Percentiles rank a stretch among this genome's conserved stretches.
Evolutionary conservation across 768 basidiomycete genomes (phyloP).

Genomic region (Strobilomyces dryophilus): DNA sequence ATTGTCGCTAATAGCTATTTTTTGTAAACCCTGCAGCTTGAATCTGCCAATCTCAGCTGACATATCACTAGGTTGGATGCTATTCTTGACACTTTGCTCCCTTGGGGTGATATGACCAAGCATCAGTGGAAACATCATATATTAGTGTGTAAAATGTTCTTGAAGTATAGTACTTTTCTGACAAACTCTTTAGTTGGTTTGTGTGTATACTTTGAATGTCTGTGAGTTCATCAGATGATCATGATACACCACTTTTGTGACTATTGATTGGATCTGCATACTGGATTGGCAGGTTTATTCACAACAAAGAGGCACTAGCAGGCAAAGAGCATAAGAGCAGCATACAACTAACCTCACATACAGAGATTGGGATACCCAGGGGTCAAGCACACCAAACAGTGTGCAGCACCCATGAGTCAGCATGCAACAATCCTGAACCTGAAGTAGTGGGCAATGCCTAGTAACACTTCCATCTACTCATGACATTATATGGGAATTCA

Average conservation of each 20-base stretch:
- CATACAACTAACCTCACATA: background rate
- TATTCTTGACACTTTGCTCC: constrained; percentile 15
- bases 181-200: constrained; percentile 12
- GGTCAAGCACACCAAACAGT: background rate
- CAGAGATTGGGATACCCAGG: background rate
- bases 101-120: constrained; percentile 3
- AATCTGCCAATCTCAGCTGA: background rate
- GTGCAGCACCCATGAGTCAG: too few relatives aligned
- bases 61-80: constrained; percentile 1
- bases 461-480: too few relatives aligned
- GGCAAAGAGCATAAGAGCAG: background rate
- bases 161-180: background rate
- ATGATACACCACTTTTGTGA: background rate
- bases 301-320: constrained; percentile 6
- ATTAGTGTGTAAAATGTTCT: constrained; percentile 10
- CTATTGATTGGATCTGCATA: background rate
- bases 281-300: constrained; percentile 15
- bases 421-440: too few relatives aligned
- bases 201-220: constrained; percentile 16
- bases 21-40: constrained; percentile 3
- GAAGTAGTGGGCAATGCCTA: too few relatives aligned
- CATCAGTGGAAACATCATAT: constrained; percentile 15
- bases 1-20: constrained; percentile 2
- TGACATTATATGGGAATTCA: too few relatives aligned
- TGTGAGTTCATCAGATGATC: constrained; percentile 6